Base-by-base conservation (phyloP, 2,329 filamentous ascomycete species). In the Delphinella strobiligena region DNA sequence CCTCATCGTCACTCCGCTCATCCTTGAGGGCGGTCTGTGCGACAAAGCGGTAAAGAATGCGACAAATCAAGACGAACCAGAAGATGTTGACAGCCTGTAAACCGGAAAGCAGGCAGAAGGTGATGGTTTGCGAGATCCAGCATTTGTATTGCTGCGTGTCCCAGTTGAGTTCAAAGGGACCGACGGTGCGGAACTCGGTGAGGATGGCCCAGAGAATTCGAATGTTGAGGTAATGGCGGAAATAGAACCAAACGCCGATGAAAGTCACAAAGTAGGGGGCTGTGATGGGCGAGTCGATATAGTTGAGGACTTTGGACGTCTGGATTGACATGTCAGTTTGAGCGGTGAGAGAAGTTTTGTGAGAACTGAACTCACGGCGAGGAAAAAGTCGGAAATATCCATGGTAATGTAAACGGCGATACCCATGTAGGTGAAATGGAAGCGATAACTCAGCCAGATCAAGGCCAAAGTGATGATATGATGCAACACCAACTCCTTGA, bases 401-500 rank as follows among this genome's bases (percentile, higher is more conserved):
- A 93, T 86, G 8, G 88, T 94, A 46, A 91, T 86, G 62, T 94
- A 96, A 24, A 96, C 86, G 15, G 86, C 84, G 40, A 95, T 65
- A 18, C 88, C 88, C 59, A 96, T 93, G 63, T 94, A 89, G 15
- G 87, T 93, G 61, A 95, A 96, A 63, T 96, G 88, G 69, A 94
- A 96, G 45, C 86, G 78, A 65, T 95, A 96, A 66, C 83, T 91
- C 54, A 89, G 66, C 43, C 65, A 80, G 50, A 96, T 94, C 51
- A 96, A 72, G 15, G 79, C 67, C 44, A 96, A 66, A 15, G 85
- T 93, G 57, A 95, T 83, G 50, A 95, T 80, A 60, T 96, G 88
- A 60, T 96, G 88, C 40, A 80, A 77, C 37, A 94, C 84, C 39
- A 95, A 73, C 68, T 95, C 88, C 63, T 85, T 88, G 64, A 89